A percentile compares a stretch with the other conserved stretches of the same genome.
Conservation (phyloP, 352 stramenopile species). For the Phytophthora sp. region DNA sequence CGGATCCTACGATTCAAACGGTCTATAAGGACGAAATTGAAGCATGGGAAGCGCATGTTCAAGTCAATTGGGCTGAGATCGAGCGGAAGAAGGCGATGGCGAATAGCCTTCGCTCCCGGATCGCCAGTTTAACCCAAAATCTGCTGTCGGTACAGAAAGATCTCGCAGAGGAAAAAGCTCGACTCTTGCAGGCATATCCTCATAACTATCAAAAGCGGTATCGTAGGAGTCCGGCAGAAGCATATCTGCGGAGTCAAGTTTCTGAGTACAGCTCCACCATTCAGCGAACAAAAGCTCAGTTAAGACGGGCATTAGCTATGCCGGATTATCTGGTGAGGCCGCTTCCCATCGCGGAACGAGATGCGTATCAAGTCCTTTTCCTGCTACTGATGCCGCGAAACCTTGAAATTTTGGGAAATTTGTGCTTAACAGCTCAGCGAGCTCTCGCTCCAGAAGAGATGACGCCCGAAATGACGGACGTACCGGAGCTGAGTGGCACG, state of each 20-base stretch:
- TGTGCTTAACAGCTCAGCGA: conserved; percentile 49
- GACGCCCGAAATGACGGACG: conserved; percentile 13
- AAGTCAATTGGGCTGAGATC: conserved; percentile 18
- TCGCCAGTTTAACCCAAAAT: conserved; percentile 2
- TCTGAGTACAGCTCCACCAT: background rate
- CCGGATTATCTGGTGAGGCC: conserved; percentile 40
- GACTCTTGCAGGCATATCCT: background rate
- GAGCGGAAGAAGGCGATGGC: conserved; percentile 26
- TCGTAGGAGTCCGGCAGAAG: background rate
- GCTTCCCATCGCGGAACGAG: conserved; percentile 28
- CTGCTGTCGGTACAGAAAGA: background rate
- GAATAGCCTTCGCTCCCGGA: conserved; percentile 4
- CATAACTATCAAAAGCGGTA: background rate
- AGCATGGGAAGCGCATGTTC: conserved; percentile 23
- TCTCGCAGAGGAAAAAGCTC: conserved; percentile 11
- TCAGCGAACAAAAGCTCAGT: background rate
- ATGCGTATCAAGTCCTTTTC: conserved; percentile 50
- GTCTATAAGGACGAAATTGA: conserved; percentile 5
- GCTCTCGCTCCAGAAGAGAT: conserved; percentile 23
- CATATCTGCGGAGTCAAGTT: background rate
- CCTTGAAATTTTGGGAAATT: conserved; percentile 41
- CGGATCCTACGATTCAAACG: background rate
- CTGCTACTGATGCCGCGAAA: conserved; percentile 47
- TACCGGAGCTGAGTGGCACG: background rate
- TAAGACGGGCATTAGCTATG: conserved; percentile 17